Base-by-base conservation (phyloP, 2,329 filamentous ascomycete species). In the Diaporthe ilicicola region DNA sequence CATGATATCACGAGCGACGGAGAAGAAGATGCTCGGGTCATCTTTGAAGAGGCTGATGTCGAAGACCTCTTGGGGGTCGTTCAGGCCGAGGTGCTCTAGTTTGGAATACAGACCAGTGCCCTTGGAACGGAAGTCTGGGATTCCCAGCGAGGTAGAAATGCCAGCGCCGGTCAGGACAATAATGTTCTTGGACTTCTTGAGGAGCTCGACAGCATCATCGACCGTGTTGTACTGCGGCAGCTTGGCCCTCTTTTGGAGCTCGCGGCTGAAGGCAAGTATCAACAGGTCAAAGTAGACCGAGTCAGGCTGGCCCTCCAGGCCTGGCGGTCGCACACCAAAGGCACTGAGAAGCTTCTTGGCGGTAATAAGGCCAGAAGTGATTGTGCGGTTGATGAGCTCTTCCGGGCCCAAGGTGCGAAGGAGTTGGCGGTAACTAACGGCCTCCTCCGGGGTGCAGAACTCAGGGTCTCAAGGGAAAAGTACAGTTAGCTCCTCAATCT, bases 101-200 rank as follows among this genome's bases (percentile, higher is more conserved):
- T 94, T 92, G 55, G 94, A 92, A 82, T 98, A 98, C 69, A 98
- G 91, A 62, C 95, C 95, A 1, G 92, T 97, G 77, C 94, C 93
- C 81, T 96, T 96, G 66, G 95, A 98, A 75, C 96, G 92, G 79
- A 99, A 99, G 81, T 99, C 96, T 5, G 96, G 96, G 72, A 99
- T 98, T 73, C 96, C 96, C 24, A 99, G 90, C 65, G 94, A 97
- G 0, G 96, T 99, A 32, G 95, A 98, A 75, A 99, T 98, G 75
- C 96, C 96, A 22, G 96, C 96, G 65, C 96, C 96, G 1, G 96
- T 98, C 75, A 99, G 89, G 74, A 98, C 93, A 77, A 99, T 90
- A 80, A 99, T 95, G 80, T 97, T 97, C 75, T 89, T 89, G 70
- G 91, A 90, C 71, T 88, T 88, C 75, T 89, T 86, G 53, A 99